Percentiles rank a stretch among this genome's conserved stretches.
Evolutionary conservation across 1,284 basidiomycete genomes (phyloP).

Genomic region (Schizophyllum commune): DNA sequence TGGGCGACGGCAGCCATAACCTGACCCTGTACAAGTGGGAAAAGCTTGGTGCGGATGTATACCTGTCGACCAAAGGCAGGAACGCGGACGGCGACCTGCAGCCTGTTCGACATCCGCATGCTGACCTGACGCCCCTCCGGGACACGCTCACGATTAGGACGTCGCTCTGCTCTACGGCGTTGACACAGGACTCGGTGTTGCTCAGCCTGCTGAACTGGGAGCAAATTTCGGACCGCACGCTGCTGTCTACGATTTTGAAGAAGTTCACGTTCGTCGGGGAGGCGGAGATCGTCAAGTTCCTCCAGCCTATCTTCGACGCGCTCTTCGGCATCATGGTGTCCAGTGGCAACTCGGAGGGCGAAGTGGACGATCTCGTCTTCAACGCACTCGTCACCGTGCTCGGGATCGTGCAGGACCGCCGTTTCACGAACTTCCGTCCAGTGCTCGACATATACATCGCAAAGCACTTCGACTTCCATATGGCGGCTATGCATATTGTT

Average conservation of each 20-base stretch:
- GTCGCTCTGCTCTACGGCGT: conserved; percentile 87
- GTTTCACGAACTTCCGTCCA: conserved; percentile 94
- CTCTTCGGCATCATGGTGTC: conserved; percentile 88
- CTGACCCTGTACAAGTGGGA: conserved; percentile 80
- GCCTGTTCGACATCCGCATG: conserved; percentile 18
- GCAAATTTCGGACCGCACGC: conserved; percentile 52
- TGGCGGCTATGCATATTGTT: conserved; percentile 76
- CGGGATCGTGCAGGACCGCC: conserved; percentile 85
- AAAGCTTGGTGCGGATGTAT: conserved; percentile 56
- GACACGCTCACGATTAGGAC: conserved; percentile 82
- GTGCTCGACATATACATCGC: conserved; percentile 93
- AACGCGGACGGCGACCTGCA: conserved; percentile 52
- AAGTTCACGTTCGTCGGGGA: conserved; percentile 92
- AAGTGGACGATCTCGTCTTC: conserved; percentile 86
- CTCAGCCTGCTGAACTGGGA: conserved; percentile 86
- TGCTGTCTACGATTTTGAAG: conserved; percentile 68
- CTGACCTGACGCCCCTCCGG: conserved; percentile 37
- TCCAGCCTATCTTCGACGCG: conserved; percentile 88
- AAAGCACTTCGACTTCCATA: conserved; percentile 76
- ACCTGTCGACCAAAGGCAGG: conserved; percentile 62
- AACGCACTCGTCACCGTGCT: conserved; percentile 87
- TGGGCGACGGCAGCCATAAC: conserved; percentile 88
- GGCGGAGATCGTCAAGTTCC: conserved; percentile 92
- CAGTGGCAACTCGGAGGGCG: conserved; percentile 62
- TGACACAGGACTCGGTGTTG: conserved; percentile 88